Conservation (phyloP, 2,329 filamentous ascomycete genomes). For the Rutstroemia sp. region DNA sequence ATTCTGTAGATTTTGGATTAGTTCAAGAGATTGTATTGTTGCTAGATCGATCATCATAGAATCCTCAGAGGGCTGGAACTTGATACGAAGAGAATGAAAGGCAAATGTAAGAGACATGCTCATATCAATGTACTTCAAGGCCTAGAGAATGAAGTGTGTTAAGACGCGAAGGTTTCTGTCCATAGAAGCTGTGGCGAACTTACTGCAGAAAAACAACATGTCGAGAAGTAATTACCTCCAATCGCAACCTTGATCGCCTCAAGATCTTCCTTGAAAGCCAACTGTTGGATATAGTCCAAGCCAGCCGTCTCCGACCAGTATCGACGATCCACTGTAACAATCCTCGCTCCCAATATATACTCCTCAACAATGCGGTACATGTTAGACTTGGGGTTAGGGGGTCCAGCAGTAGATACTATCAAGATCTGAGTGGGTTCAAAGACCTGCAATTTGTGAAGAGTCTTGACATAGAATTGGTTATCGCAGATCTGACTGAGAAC, state of each 20-base stretch:
- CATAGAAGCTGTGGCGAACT: slow-evolving; percentile 26
- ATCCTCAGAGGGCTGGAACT: slow-evolving; percentile 80
- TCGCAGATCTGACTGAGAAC: slow-evolving; percentile 88
- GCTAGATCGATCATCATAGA: slow-evolving; percentile 94
- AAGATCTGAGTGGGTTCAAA: slow-evolving; percentile 75
- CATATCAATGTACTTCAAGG: slow-evolving; percentile 71
- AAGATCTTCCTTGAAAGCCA: slow-evolving; percentile 75
- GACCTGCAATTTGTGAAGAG: slow-evolving; percentile 77
- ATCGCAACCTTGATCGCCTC: slow-evolving; percentile 74
- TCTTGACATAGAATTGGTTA: slow-evolving; percentile 84
- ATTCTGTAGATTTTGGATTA: slow-evolving; percentile 80
- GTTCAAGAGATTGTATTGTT: slow-evolving; percentile 78
- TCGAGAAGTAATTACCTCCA: slow-evolving; percentile 77
- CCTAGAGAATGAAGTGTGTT: slow-evolving; percentile 40
- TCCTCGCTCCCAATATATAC: slow-evolving; percentile 54
- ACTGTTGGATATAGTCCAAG: slow-evolving; percentile 66
- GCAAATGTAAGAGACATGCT: slow-evolving; percentile 62
- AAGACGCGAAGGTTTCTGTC: slow-evolving; percentile 2
- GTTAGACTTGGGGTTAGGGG: slow-evolving; percentile 61
- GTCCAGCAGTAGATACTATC: slow-evolving; percentile 62
- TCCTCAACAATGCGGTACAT: slow-evolving; percentile 68
- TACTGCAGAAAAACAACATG: slow-evolving; percentile 81
- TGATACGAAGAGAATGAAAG: slow-evolving; percentile 74
- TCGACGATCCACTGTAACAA: slow-evolving; percentile 63
- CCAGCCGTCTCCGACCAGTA: slow-evolving; percentile 79